A percentile compares a stretch with the other conserved stretches of the same genome.
These are phyloP conservation scores for Talaromyces albobiverticillius DNA, from an alignment of 2,329 filamentous ascomycete species.

Conservation along the genomic window DNA sequence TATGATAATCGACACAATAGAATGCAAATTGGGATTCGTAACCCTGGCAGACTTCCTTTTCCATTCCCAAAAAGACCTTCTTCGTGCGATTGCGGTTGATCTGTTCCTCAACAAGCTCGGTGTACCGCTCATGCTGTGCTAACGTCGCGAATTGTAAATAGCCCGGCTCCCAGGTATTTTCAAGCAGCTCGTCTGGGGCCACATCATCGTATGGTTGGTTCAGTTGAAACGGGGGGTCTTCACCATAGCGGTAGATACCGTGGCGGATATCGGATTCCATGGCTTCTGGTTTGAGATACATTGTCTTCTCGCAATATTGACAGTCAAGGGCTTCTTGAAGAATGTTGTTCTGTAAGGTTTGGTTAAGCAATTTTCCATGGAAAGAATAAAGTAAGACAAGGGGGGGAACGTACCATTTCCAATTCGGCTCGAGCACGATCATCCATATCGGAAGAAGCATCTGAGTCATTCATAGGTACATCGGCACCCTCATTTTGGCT, in stretches of 20 bases:
- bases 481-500: background rate
- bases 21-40: slow-evolving; percentile 22
- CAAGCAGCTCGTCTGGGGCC: slow-evolving; percentile 11
- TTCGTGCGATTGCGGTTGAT: slow-evolving; percentile 13
- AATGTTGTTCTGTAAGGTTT: slow-evolving; percentile 17
- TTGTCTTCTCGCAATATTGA: slow-evolving; percentile 13
- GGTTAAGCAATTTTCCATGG: background rate
- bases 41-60: slow-evolving; percentile 13
- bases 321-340: slow-evolving; percentile 18
- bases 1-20: slow-evolving; percentile 32
- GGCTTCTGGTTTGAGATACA: slow-evolving; percentile 6
- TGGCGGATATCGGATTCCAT: slow-evolving; percentile 16
- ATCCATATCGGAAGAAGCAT: background rate
- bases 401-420: slow-evolving; percentile 11
- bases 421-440: slow-evolving; percentile 4
- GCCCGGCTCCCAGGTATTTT: slow-evolving; percentile 7
- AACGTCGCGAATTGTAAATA: slow-evolving; percentile 12
- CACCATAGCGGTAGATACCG: slow-evolving; percentile 8
- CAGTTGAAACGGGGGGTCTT: slow-evolving; percentile 14
- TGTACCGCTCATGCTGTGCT: slow-evolving; percentile 12
- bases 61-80: slow-evolving; percentile 13
- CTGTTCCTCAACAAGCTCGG: background rate
- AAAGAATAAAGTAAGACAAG: background rate
- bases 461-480: background rate
- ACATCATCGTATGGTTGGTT: slow-evolving; percentile 7